Base-by-base conservation (phyloP, 192 early-diverging fungal species). In the Nowakowskiella sp. region DNA sequence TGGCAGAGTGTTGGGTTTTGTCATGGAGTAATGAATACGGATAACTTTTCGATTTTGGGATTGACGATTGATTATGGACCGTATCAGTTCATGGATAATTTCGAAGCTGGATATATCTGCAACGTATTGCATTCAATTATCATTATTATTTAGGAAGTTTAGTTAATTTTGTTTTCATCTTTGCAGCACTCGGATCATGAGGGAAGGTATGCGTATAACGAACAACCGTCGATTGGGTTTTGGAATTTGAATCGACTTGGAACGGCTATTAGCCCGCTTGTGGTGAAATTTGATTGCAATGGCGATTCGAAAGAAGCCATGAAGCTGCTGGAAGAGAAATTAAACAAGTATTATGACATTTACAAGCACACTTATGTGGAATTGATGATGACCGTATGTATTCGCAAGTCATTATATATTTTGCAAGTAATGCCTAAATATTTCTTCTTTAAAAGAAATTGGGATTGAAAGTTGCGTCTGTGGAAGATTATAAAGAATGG, bases 21-120 rank as follows among this genome's bases (percentile, higher is more conserved):
- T 16, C 47, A 67, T 24, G 85, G 88, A 27, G 90, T 92, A 1
- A 86, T 92, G 85, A 92, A 92, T 64, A 92, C 90, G 0, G 90
- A 94, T 62, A 94, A 94, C 53, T 86, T 91, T 83, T 89, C 87
- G 1, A 60, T 91, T 1, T 55, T 89, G 21, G 87, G 89, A 4
- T 52, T 89, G 5, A 91, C 92, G 0, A 72, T 92, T 26, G 90
- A 95, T 57, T 91, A 87, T 55, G 92, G 92, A 0, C 89, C 92
- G 6, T 92, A 72, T 55, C 82, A 78, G 33, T 91, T 95, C 49
- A 53, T 95, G 50, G 90, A 95, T 49, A n/a, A n/a, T n/a, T n/a
- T n/a, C n/a, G n/a, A n/a, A n/a, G n/a, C n/a, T n/a, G n/a, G n/a
- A n/a, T n/a, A n/a, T n/a, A n/a, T n/a, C n/a, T n/a, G n/a, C n/a